Percentiles rank a stretch among this genome's conserved stretches.
Conservation (phyloP, 1,284 basidiomycete genomes). For the Pascua sp. region DNA sequence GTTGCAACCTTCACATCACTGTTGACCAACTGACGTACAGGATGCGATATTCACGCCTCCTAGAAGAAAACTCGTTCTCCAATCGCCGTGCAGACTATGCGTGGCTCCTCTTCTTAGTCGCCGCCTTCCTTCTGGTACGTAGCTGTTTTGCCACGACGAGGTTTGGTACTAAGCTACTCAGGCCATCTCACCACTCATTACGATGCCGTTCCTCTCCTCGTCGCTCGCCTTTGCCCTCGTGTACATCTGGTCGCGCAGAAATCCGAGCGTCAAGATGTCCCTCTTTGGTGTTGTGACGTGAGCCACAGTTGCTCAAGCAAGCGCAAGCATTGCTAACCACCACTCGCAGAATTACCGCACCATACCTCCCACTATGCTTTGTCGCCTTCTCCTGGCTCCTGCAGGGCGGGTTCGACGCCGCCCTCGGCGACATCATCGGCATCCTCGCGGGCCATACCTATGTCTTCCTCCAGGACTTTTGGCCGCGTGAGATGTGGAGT, state of each 20-base stretch:
- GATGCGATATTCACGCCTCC: conserved; percentile 92
- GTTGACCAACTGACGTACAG: conserved; percentile 48
- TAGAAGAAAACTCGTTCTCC: conserved; percentile 93
- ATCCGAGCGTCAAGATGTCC: conserved; percentile 89
- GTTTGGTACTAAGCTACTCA: conserved; percentile 38
- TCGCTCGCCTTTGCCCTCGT: conserved; percentile 83
- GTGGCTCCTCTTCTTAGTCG: conserved; percentile 79
- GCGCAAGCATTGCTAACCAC: neutral
- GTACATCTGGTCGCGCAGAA: conserved; percentile 92
- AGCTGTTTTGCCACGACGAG: neutral
- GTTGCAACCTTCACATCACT: too few relatives aligned
- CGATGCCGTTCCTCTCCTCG: conserved; percentile 68
- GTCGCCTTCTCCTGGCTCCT: conserved; percentile 85
- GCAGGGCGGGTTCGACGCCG: conserved; percentile 79
- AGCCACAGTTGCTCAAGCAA: conserved; percentile 10
- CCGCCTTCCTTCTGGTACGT: conserved; percentile 71
- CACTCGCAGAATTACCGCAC: conserved; percentile 69
- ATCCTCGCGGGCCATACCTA: conserved; percentile 85
- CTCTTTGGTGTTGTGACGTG: conserved; percentile 85
- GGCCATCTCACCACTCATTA: conserved; percentile 78
- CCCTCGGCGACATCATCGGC: conserved; percentile 74
- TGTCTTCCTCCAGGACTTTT: conserved; percentile 91
- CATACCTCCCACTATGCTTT: conserved; percentile 88
- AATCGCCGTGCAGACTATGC: conserved; percentile 88
- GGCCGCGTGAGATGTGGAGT: conserved; percentile 78